Evolutionary conservation across 345 rosid species (phyloP).

Genomic region (Clarkia xantiana): DNA sequence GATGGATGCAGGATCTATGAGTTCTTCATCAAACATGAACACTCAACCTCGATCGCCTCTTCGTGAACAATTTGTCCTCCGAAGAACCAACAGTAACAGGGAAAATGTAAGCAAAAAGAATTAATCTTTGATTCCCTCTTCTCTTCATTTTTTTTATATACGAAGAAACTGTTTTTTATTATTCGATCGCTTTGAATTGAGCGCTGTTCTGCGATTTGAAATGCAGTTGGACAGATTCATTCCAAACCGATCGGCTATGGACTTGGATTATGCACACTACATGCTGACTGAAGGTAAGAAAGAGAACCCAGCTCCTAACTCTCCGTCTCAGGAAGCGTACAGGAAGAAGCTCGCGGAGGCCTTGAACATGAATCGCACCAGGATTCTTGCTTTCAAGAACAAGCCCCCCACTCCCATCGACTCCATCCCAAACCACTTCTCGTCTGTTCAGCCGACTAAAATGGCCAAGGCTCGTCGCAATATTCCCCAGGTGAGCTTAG

Average conservation of each 20-base stretch:
- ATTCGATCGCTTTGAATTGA: background rate
- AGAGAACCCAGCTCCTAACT: conserved; percentile 3
- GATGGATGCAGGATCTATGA: conserved; percentile 17
- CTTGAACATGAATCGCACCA: conserved; percentile 7
- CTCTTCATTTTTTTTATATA: no score
- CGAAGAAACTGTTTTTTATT: background rate
- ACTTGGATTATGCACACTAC: conserved; percentile 49
- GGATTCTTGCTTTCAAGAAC: conserved; percentile 9
- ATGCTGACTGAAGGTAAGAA: conserved; percentile 35
- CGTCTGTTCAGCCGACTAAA: conserved; percentile 1
- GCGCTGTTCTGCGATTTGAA: background rate
- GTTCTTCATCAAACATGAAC: conserved; percentile 11
- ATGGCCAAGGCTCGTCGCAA: conserved; percentile 5
- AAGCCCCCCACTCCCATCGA: conserved; percentile 6
- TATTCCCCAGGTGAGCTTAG: conserved; percentile 10
- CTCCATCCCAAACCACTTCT: background rate
- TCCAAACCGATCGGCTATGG: conserved; percentile 66
- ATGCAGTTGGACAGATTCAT: conserved; percentile 54
- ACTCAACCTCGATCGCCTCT: conserved; percentile 16
- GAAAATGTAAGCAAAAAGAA: conserved; percentile 14
- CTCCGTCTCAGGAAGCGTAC: conserved; percentile 5
- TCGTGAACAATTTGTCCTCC: conserved; percentile 17
- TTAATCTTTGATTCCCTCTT: no score
- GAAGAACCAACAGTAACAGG: conserved; percentile 5
- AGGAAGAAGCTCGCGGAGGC: conserved; percentile 7